Evolutionary conservation across 371 early-diverging fungal genomes (phyloP).

Genomic region (Entomophthora muscae): DNA sequence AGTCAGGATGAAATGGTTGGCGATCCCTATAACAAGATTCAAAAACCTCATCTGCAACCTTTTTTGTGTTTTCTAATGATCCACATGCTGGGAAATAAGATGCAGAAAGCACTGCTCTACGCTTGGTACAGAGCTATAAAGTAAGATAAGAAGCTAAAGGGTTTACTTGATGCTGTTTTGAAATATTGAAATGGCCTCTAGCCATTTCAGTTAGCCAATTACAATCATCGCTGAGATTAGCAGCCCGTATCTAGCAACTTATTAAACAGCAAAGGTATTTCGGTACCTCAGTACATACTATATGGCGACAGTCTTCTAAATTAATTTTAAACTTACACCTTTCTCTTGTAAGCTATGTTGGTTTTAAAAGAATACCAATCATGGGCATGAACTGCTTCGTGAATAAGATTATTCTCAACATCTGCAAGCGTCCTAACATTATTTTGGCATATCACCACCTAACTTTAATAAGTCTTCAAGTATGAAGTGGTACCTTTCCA

Average conservation of each 20-base stretch:
- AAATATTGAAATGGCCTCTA: background rate
- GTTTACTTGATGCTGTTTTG: background rate
- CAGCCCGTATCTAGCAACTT: slow-evolving; percentile 4
- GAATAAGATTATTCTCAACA: background rate
- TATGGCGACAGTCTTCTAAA: background rate
- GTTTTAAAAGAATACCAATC: background rate
- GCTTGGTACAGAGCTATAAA: background rate
- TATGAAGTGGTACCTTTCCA: background rate
- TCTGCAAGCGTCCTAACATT: background rate
- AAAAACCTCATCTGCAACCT: background rate
- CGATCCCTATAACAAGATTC: background rate
- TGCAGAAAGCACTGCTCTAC: background rate
- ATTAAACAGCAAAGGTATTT: background rate
- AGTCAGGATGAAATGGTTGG: background rate
- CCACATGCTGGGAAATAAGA: background rate
- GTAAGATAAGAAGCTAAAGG: background rate
- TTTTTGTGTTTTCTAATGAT: background rate
- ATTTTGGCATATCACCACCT: slow-evolving; percentile 3
- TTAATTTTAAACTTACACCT: background rate
- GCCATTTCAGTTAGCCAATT: background rate
- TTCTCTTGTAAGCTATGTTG: background rate
- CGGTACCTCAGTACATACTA: slow-evolving; percentile 1
- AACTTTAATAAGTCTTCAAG: background rate
- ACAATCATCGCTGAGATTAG: background rate
- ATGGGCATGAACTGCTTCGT: slow-evolving; percentile 4